A percentile compares a stretch with the other conserved stretches of the same genome.
phyloP scores from a whole-genome alignment of 2,329 filamentous ascomycete genomes.

The Cordyceps pruinosa region DNA sequence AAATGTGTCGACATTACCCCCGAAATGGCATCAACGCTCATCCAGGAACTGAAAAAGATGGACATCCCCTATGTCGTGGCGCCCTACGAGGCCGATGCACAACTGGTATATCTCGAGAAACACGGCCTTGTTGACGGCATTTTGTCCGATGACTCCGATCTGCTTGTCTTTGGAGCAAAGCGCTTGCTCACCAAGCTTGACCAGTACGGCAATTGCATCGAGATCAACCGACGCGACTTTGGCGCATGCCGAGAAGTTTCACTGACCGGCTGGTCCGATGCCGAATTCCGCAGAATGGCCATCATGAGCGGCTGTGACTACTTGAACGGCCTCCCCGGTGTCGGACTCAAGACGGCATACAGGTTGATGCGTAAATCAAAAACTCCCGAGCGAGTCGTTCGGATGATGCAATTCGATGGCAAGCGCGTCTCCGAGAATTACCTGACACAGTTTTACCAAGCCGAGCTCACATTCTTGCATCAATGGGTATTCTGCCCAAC shows the following conservation, averaged over 20 bases:
- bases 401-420: constrained; percentile 81
- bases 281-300: constrained; percentile 88
- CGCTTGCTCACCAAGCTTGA: constrained; percentile 89
- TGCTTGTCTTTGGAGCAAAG: constrained; percentile 91
- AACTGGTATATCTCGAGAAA: constrained; percentile 87
- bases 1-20: constrained; percentile 95
- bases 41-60: constrained; percentile 80
- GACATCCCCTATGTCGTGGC: constrained; percentile 84
- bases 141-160: constrained; percentile 91
- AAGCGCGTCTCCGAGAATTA: constrained; percentile 81
- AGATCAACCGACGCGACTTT: constrained; percentile 86
- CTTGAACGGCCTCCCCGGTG: constrained; percentile 71
- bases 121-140: constrained; percentile 80
- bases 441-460: constrained; percentile 71
- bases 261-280: constrained; percentile 84
- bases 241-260: constrained; percentile 82
- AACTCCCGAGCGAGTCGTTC: constrained; percentile 72
- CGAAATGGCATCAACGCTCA: constrained; percentile 86
- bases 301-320: constrained; percentile 97
- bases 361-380: constrained; percentile 86
- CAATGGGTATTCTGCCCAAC: constrained; percentile 89
- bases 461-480: constrained; percentile 87
- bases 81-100: constrained; percentile 95
- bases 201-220: constrained; percentile 85
- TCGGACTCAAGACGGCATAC: constrained; percentile 92